Conservation (phyloP, 495 filamentous ascomycete species). For the Parachaetomium inaequale region DNA sequence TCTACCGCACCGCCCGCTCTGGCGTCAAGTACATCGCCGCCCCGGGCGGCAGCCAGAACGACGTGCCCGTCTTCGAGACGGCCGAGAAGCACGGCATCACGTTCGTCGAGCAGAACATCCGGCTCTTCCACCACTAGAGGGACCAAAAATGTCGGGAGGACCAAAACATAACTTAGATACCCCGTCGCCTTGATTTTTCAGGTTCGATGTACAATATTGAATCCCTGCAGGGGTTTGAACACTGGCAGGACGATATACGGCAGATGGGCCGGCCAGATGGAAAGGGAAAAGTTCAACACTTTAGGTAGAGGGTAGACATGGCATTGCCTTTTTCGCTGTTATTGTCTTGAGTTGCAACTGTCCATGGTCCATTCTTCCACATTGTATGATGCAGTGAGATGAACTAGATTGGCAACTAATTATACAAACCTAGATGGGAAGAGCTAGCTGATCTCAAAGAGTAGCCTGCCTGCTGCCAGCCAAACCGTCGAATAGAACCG, state of each 20-base stretch:
- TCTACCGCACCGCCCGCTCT: conserved; percentile 81
- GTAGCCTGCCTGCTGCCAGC: not conserved
- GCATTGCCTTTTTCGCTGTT: not conserved
- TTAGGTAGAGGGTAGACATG: conserved; percentile 17
- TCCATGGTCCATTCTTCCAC: no score
- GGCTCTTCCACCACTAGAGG: conserved; percentile 82
- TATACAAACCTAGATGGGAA: not conserved
- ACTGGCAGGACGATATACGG: not conserved
- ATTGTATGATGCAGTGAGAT: not conserved
- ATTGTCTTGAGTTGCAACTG: not conserved
- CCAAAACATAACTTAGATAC: conserved; percentile 5
- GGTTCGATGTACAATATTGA: conserved; percentile 14
- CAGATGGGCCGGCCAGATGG: not conserved
- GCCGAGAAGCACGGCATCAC: conserved; percentile 87
- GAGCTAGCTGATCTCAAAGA: not conserved
- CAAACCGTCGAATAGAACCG: not conserved
- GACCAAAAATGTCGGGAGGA: not conserved
- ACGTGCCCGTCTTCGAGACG: conserved; percentile 81
- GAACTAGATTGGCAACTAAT: not conserved
- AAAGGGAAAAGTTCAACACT: conserved; percentile 27
- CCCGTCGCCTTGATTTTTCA: conserved; percentile 14
- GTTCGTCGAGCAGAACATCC: conserved; percentile 83
- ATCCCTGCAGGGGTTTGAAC: not conserved
- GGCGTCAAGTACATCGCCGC: conserved; percentile 95
- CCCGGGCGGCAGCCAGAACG: conserved; percentile 90